Base-by-base conservation (phyloP, 768 basidiomycete species). In the Filobasidium wieringae region DNA sequence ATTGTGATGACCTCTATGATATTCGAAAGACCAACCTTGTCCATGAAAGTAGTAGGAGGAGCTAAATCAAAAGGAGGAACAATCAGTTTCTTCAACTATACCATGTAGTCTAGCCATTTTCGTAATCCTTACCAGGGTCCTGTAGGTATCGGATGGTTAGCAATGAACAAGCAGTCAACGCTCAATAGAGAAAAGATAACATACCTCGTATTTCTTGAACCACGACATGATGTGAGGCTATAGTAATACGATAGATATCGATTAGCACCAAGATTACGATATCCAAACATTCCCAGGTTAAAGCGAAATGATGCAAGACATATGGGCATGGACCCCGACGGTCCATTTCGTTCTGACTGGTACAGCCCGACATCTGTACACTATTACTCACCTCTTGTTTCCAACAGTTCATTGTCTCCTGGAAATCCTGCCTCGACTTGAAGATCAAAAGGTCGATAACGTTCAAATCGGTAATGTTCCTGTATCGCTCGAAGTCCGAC, bases 331-430 rank as follows among this genome's bases (percentile, higher is more conserved):
- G n/a, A n/a, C n/a, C n/a, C n/a, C n/a, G n/a, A n/a, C n/a, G n/a
- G n/a, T n/a, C n/a, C n/a, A n/a, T n/a, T n/a, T n/a, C n/a, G n/a
- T n/a, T n/a, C n/a, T n/a, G n/a, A n/a, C n/a, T n/a, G n/a, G n/a
- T n/a, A n/a, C 40, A 37, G 54, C 11, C 24, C 53, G 22, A 27
- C 7, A 17, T 22, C 40, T 19, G n/a, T 14, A 27, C 26, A 43
- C 26, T 7, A 17, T n/a, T 6, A 68, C 70, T 61, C 66, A 73
- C 72, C 66, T 71, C 80, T 77, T 87, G 86, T 69, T 91, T 91
- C 91, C 91, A 96, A 66, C 80, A 81, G 70, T 96, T 96, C 79
- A 95, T 78, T 53, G 85, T 85, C 79, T 96, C 93, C 78, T 97
- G 93, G 68, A 83, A 88, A 64, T 96, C 90, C 76, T 83, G 85